These are phyloP conservation scores for Xylaria sp. DNA, from an alignment of 495 filamentous ascomycete species.

Conservation along the genomic window DNA sequence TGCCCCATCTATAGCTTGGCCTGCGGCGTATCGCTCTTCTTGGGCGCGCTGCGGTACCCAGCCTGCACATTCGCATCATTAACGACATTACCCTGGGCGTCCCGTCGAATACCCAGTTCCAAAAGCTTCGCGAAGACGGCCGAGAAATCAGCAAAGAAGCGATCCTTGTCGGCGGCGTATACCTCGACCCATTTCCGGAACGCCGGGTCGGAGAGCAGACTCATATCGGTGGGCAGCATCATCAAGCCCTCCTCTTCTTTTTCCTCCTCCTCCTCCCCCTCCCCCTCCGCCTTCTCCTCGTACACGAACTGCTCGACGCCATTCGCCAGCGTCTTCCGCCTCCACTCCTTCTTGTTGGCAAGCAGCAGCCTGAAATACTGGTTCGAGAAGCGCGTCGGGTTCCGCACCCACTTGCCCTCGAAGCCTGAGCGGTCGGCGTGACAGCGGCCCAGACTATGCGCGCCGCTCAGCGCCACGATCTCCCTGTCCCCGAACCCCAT, in stretches of 20 bases:
- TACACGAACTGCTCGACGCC: slow-evolving; percentile 66
- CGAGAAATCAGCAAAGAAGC: slow-evolving; percentile 67
- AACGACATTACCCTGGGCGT: slow-evolving; percentile 55
- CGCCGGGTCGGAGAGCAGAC: slow-evolving; percentile 44
- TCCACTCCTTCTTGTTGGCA: slow-evolving; percentile 57
- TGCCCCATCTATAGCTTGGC: slow-evolving; percentile 34
- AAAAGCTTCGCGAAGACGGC: slow-evolving; percentile 68
- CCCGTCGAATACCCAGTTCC: slow-evolving; percentile 64
- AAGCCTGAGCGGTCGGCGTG: slow-evolving; percentile 67
- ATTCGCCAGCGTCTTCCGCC: slow-evolving; percentile 56
- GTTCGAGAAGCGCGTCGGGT: slow-evolving; percentile 69
- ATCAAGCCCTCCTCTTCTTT: slow-evolving; percentile 61
- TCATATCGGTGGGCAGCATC: slow-evolving; percentile 59
- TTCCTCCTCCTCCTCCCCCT: slow-evolving; percentile 50
- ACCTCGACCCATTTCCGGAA: slow-evolving; percentile 60
- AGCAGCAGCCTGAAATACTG: slow-evolving; percentile 66
- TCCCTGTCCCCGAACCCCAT: slow-evolving; percentile 73
- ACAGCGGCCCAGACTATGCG: slow-evolving; percentile 67
- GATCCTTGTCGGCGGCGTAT: slow-evolving; percentile 66
- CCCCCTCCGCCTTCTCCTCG: slow-evolving; percentile 61
- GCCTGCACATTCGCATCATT: slow-evolving; percentile 62
- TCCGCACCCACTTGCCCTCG: slow-evolving; percentile 68
- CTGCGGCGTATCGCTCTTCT: slow-evolving; percentile 60
- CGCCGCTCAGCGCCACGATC: slow-evolving; percentile 67
- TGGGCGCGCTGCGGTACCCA: slow-evolving; percentile 64